A percentile compares a stretch with the other conserved stretches of the same genome.
Evolutionary conservation across 805 yeast species (phyloP).

Genomic region (Ogataea trehalophila): DNA sequence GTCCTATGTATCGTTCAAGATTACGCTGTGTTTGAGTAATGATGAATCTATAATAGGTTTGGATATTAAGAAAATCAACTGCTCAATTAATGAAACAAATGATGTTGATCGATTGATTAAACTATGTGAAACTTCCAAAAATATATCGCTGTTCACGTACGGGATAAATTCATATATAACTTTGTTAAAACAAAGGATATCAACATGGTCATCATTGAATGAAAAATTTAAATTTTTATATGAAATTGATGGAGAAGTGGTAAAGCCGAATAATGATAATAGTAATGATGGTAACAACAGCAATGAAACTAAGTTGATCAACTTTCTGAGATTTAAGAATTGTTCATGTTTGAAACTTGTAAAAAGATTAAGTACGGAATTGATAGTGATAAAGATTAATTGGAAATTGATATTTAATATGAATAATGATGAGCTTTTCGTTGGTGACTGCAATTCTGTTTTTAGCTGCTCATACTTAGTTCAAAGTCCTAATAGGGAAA

Average conservation of each 20-base stretch:
- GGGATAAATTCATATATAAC: constrained; percentile 22
- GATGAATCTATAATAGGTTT: constrained; percentile 10
- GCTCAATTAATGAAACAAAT: constrained; percentile 9
- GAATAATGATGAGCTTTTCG: constrained; percentile 5
- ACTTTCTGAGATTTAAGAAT: constrained; percentile 10
- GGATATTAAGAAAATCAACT: constrained; percentile 5
- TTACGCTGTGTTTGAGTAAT: constrained; percentile 9
- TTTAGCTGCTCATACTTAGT: constrained; percentile 5
- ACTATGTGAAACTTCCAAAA: constrained; percentile 8
- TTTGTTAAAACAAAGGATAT: constrained; percentile 14
- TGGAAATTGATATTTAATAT: constrained; percentile 12
- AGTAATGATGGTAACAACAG: constrained; percentile 1
- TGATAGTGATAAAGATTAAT: constrained; percentile 1
- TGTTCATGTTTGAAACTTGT: constrained; percentile 5
- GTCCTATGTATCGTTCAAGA: constrained; percentile 12
- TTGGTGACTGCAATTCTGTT: constrained; percentile 17
- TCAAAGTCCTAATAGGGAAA: background rate
- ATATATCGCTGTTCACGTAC: constrained; percentile 22
- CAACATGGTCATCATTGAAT: constrained; percentile 17
- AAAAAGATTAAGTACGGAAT: background rate
- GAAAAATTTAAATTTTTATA: constrained; percentile 9
- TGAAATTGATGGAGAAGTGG: constrained; percentile 11
- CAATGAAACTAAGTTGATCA: constrained; percentile 1
- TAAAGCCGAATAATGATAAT: constrained; percentile 1
- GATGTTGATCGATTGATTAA: constrained; percentile 13